These are phyloP conservation scores for Sutorius eximius DNA, from an alignment of 1,284 basidiomycete species.

Conservation along the genomic window DNA sequence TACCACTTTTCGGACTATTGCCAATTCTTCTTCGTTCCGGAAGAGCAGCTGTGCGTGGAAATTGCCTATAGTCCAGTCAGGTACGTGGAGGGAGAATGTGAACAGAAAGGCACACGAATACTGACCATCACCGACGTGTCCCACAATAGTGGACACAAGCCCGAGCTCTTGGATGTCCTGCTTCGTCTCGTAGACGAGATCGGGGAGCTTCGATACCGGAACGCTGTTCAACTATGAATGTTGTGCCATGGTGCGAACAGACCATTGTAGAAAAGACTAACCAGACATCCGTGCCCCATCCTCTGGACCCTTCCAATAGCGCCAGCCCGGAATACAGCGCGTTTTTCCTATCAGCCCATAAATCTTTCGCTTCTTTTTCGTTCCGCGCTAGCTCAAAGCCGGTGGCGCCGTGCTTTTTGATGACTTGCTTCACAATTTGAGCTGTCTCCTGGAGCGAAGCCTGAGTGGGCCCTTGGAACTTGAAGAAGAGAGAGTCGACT, in stretches of 20 bases:
- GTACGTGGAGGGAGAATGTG: neutral
- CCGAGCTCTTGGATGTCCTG: constrained; percentile 64
- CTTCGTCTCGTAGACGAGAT: constrained; percentile 75
- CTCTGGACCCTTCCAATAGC: constrained; percentile 59
- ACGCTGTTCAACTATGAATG: constrained; percentile 47
- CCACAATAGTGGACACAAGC: constrained; percentile 66
- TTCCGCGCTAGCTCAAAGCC: constrained; percentile 70
- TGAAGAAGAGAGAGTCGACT: constrained; percentile 81
- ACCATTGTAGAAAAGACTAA: constrained; percentile 37
- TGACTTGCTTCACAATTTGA: constrained; percentile 54
- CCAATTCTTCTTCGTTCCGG: constrained; percentile 58
- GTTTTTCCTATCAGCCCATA: constrained; percentile 89
- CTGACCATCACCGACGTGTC: constrained; percentile 85
- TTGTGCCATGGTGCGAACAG: neutral
- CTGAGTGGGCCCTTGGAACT: constrained; percentile 75
- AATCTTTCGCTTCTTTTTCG: constrained; percentile 67
- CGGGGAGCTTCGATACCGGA: constrained; percentile 77
- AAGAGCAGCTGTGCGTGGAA: constrained; percentile 63
- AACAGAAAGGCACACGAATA: constrained; percentile 19
- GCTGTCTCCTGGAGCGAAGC: constrained; percentile 65
- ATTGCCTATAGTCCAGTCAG: constrained; percentile 41
- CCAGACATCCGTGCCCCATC: constrained; percentile 88
- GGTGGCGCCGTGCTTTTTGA: constrained; percentile 64
- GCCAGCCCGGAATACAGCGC: constrained; percentile 74
- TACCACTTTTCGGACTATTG: constrained; percentile 51